Percentiles rank a stretch among this genome's conserved stretches.
These are phyloP conservation scores for Magnolia sinica DNA, from an alignment of 164 flowering plant genomes.

Conservation along the genomic window DNA sequence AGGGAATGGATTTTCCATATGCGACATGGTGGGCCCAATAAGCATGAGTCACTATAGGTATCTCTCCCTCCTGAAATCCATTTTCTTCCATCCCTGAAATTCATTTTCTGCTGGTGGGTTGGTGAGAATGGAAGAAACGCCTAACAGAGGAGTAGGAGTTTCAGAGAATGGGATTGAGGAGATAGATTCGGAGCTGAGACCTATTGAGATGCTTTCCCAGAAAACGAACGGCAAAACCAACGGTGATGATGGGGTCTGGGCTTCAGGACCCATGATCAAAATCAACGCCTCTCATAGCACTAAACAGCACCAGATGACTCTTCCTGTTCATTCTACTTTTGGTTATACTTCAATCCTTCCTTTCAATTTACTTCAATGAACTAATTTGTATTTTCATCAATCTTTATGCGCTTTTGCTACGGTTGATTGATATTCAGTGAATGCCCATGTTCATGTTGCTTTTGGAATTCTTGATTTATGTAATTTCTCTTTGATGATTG, in stretches of 20 bases:
- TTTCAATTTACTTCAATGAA: background rate
- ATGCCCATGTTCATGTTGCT: background rate
- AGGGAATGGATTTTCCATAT: no score
- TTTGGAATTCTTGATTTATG: background rate
- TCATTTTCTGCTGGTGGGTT: background rate
- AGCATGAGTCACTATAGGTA: no score
- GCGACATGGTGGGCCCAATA: no score
- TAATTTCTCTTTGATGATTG: background rate
- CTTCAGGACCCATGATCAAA: conserved; percentile 39
- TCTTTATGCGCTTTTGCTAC: background rate
- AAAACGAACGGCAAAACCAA: conserved; percentile 14
- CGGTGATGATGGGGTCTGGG: conserved; percentile 19
- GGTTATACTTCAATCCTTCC: conserved; percentile 27
- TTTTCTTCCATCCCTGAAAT: background rate
- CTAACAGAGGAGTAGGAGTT: conserved; percentile 4
- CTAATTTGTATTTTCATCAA: background rate
- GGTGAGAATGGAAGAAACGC: conserved; percentile 8
- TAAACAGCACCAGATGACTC: conserved; percentile 35
- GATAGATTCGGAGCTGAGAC: conserved; percentile 43
- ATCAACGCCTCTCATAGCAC: conserved; percentile 52
- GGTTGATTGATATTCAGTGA: background rate
- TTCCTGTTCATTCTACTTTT: conserved; percentile 61
- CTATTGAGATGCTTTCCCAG: conserved; percentile 55
- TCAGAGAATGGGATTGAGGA: conserved; percentile 23
- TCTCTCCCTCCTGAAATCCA: background rate